Evolutionary conservation across 2,329 filamentous ascomycete species (phyloP).

Genomic region (Sporothrix dimorphospora): DNA sequence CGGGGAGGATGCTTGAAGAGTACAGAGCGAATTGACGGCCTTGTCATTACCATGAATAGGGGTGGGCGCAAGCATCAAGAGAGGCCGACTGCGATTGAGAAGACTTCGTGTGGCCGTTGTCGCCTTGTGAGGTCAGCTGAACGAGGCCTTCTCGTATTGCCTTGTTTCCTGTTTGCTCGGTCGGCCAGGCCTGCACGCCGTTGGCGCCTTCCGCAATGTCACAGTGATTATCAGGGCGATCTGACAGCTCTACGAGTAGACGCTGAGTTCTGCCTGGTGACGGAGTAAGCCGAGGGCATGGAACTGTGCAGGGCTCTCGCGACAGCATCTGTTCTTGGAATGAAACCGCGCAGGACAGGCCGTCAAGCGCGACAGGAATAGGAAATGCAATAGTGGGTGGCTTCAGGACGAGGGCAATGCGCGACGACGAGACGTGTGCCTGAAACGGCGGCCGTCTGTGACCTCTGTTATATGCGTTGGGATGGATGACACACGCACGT

Average conservation of each 20-base stretch:
- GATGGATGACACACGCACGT: not conserved
- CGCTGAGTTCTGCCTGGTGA: no score
- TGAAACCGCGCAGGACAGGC: conserved; percentile 5
- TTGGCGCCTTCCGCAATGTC: not conserved
- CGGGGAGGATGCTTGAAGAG: not conserved
- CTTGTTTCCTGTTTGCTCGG: not conserved
- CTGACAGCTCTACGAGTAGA: no score
- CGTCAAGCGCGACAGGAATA: not conserved
- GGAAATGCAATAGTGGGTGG: not conserved
- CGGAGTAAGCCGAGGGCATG: not conserved
- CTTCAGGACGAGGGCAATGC: not conserved
- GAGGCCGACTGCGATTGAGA: not conserved
- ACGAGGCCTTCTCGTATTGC: conserved; percentile 1
- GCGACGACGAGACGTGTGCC: not conserved
- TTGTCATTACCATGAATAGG: not conserved
- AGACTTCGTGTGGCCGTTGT: not conserved
- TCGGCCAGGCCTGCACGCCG: not conserved
- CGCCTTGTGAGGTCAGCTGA: not conserved
- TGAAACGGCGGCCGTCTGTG: not conserved
- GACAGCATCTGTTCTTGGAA: not conserved
- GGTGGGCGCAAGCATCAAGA: no score
- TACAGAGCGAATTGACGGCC: not conserved
- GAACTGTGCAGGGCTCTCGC: not conserved
- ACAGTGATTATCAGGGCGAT: conserved; percentile 1
- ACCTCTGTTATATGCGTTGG: not conserved